A percentile compares a stretch with the other conserved stretches of the same genome.
These are phyloP conservation scores for Picea glauca DNA, from an alignment of 75 land plant species.

Conservation along the genomic window DNA sequence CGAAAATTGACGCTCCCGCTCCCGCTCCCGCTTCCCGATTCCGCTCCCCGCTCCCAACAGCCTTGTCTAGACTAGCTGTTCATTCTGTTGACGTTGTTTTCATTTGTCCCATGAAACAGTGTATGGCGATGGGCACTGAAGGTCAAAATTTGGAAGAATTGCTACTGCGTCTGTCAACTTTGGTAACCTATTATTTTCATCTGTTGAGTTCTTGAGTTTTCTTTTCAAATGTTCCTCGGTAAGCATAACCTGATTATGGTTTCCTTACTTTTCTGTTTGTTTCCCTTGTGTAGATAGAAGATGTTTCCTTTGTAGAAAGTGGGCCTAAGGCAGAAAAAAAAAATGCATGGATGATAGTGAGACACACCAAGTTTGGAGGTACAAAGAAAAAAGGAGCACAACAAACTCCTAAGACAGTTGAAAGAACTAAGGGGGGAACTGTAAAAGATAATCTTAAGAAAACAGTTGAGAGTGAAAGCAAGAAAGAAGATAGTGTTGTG, in stretches of 20 bases:
- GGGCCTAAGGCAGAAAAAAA: constrained; percentile 54
- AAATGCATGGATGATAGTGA: constrained; percentile 60
- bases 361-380: constrained; percentile 52
- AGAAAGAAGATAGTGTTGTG: background rate
- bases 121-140: constrained; percentile 28
- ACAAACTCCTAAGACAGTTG: constrained; percentile 15
- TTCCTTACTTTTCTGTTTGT: background rate
- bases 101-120: constrained; percentile 26
- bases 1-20: too few species aligned
- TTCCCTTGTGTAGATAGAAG: constrained; percentile 46
- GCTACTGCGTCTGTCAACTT: constrained; percentile 23
- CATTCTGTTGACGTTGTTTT: too few species aligned
- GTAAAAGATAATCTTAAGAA: background rate
- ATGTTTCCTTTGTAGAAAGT: constrained; percentile 53
- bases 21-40: too few species aligned
- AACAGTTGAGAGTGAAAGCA: background rate
- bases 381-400: constrained; percentile 31
- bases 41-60: too few species aligned
- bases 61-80: too few species aligned
- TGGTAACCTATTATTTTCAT: constrained; percentile 28
- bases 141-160: constrained; percentile 28
- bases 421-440: constrained; percentile 7
- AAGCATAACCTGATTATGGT: background rate
- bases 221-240: background rate
- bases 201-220: background rate